Conservation (phyloP, 2,329 filamentous ascomycete species). For the Phymatotrichopsis omnivora region DNA sequence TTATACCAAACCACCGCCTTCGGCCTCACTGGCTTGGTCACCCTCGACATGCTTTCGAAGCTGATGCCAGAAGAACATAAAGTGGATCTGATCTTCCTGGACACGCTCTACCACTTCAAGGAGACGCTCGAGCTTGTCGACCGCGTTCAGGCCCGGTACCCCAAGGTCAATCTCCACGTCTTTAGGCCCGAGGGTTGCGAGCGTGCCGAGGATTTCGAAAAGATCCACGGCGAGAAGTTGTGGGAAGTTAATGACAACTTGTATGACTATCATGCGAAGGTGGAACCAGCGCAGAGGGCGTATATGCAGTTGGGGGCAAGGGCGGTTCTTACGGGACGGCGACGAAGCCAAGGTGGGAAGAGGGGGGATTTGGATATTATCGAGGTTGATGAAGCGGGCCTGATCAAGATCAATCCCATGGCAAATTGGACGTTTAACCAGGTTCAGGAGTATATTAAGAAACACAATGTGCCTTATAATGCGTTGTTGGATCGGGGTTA, state of each 20-base stretch:
- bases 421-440: constrained; percentile 89
- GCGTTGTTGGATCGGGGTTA: constrained; percentile 84
- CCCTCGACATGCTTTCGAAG: constrained; percentile 75
- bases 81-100: constrained; percentile 66
- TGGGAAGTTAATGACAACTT: constrained; percentile 80
- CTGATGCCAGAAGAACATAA: constrained; percentile 52
- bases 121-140: constrained; percentile 68
- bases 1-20: constrained; percentile 82
- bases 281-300: constrained; percentile 86
- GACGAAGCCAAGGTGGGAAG: constrained; percentile 85
- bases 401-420: constrained; percentile 96
- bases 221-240: constrained; percentile 67
- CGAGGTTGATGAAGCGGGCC: constrained; percentile 79
- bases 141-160: constrained; percentile 64
- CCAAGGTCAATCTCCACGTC: constrained; percentile 69
- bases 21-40: constrained; percentile 68
- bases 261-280: constrained; percentile 96
- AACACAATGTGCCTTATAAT: constrained; percentile 88
- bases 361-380: constrained; percentile 83
- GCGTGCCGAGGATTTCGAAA: constrained; percentile 66
- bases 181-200: constrained; percentile 75
- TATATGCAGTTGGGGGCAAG: constrained; percentile 80
- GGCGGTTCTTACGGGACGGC: constrained; percentile 83
- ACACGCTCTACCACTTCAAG: constrained; percentile 72
- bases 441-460: constrained; percentile 76